Conservation (phyloP, 129 eudicot species). For the Artemisia annua region DNA sequence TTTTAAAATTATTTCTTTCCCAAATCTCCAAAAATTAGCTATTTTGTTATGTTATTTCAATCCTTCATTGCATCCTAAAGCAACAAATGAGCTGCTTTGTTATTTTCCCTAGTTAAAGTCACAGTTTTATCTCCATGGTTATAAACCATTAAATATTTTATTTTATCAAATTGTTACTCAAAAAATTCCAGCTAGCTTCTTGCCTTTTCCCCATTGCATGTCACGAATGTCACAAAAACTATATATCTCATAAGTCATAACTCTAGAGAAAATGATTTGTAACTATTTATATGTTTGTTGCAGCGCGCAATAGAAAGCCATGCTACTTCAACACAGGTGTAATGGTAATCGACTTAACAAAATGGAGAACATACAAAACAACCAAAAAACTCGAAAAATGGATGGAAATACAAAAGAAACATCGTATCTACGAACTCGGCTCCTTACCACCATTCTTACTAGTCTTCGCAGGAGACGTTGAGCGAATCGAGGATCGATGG, state of each 20-base stretch:
- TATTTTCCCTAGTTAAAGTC: too few species aligned
- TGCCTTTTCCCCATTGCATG: too few species aligned
- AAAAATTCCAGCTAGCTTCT: too few species aligned
- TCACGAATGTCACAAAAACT: too few species aligned
- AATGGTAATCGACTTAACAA: constrained; percentile 31
- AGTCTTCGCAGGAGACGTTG: constrained; percentile 73
- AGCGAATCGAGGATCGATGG: constrained; percentile 76
- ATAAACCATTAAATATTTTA: too few species aligned
- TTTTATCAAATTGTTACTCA: too few species aligned
- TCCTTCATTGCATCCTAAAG: too few species aligned
- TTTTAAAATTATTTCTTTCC: too few species aligned
- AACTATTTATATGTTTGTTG: neutral
- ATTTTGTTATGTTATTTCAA: too few species aligned
- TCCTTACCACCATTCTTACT: constrained; percentile 55
- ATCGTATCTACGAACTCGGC: constrained; percentile 56
- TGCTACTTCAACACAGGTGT: constrained; percentile 32
- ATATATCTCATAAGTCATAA: neutral
- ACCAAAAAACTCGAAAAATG: constrained; percentile 62
- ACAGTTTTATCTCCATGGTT: too few species aligned
- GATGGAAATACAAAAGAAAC: constrained; percentile 68
- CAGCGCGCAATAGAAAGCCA: constrained; percentile 35
- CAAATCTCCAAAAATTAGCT: too few species aligned
- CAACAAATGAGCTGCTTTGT: too few species aligned
- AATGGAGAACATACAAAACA: constrained; percentile 46
- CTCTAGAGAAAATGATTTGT: neutral